Conservation (phyloP, 2,329 filamentous ascomycete species). For the Davidsoniella eucalypti region DNA sequence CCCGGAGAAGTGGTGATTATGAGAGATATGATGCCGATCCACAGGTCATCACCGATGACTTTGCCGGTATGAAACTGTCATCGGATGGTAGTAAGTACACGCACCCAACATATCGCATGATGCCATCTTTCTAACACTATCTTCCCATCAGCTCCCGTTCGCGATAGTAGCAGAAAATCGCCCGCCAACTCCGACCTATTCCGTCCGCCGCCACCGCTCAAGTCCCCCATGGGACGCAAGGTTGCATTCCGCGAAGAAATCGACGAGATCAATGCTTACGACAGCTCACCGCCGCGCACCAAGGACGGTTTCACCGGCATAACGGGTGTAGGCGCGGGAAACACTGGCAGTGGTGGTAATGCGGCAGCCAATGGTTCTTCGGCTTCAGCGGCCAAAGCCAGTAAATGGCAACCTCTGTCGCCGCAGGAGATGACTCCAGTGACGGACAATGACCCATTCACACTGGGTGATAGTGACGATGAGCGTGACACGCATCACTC, state of each 20-base stretch:
- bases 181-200: constrained; percentile 66
- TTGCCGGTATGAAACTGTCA: constrained; percentile 51
- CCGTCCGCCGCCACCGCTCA: constrained; percentile 43
- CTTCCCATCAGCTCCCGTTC: constrained; percentile 35
- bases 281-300: constrained; percentile 45
- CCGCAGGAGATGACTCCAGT: constrained; percentile 40
- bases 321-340: neutral
- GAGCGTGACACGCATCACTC: constrained; percentile 45
- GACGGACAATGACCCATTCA: constrained; percentile 83
- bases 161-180: constrained; percentile 30
- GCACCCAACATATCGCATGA: neutral
- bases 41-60: constrained; percentile 77
- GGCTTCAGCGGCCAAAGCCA: constrained; percentile 45
- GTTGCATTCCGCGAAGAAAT: constrained; percentile 45
- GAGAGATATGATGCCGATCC: constrained; percentile 92
- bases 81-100: constrained; percentile 41
- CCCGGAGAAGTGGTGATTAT: constrained; percentile 67
- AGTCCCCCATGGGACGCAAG: constrained; percentile 35
- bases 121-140: constrained; percentile 15
- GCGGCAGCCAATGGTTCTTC: constrained; percentile 13
- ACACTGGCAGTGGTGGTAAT: neutral
- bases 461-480: constrained; percentile 86
- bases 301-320: constrained; percentile 26
- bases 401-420: constrained; percentile 95
- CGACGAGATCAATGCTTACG: constrained; percentile 59